Conservation (phyloP, 352 stramenopile genomes). For the Peronospora belbahrii region DNA sequence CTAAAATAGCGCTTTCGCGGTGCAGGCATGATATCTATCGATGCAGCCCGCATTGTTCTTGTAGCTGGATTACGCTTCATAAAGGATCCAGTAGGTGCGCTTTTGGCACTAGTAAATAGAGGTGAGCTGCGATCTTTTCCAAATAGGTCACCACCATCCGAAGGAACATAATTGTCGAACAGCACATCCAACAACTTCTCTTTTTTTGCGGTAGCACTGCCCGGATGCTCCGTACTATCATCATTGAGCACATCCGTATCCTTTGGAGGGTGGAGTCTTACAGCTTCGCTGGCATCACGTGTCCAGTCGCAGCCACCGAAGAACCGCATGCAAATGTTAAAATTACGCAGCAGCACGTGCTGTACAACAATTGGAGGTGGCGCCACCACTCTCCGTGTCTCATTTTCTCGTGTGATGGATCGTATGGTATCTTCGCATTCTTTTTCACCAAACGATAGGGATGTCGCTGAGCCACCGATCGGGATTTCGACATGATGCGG, state of each 20-base stretch:
- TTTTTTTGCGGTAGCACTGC: constrained; percentile 29
- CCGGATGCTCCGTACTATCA: constrained; percentile 1
- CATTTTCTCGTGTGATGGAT: constrained; percentile 59
- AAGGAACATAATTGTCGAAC: constrained; percentile 80
- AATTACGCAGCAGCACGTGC: constrained; percentile 78
- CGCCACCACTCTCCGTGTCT: constrained; percentile 34
- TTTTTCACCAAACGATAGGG: constrained; percentile 80
- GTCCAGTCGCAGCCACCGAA: constrained; percentile 83
- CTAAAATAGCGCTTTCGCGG: constrained; percentile 59
- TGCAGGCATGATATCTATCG: constrained; percentile 8
- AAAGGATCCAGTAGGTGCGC: constrained; percentile 26
- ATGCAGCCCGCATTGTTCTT: constrained; percentile 17
- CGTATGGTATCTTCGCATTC: constrained; percentile 70
- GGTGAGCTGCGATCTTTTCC: constrained; percentile 24
- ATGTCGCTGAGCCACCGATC: constrained; percentile 70
- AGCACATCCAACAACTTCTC: constrained; percentile 74
- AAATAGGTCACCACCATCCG: constrained; percentile 47
- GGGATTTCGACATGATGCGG: constrained; percentile 84
- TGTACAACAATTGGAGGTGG: constrained; percentile 59
- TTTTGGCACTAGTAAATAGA: constrained; percentile 38
- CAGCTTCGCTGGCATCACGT: constrained; percentile 39
- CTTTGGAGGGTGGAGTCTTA: constrained; percentile 15
- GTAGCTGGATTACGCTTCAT: constrained; percentile 26
- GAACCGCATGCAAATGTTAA: constrained; percentile 85
- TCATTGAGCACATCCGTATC: constrained; percentile 2